These are phyloP conservation scores for Penicillium paradoxum DNA, from an alignment of 495 filamentous ascomycete genomes.

Conservation along the genomic window DNA sequence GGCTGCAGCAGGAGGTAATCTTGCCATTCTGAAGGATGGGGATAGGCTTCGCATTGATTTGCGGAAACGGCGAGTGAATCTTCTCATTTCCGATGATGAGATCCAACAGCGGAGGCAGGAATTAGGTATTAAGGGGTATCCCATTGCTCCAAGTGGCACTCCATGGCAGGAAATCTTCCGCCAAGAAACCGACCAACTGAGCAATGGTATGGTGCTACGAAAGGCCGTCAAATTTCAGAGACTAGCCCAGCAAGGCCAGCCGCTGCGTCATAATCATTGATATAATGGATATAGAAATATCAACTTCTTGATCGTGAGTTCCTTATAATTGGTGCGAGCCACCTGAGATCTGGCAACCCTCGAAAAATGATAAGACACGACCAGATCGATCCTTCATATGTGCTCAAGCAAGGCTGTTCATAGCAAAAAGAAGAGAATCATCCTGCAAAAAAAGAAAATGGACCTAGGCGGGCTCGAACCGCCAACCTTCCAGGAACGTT, in stretches of 20 bases:
- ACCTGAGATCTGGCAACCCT: no score
- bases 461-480: slow-evolving; percentile 4
- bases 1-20: slow-evolving; percentile 55
- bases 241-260: slow-evolving; percentile 42
- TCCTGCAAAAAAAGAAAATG: neutral
- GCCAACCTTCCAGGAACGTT: slow-evolving; percentile 5
- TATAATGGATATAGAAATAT: slow-evolving; percentile 1
- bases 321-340: no score
- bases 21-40: slow-evolving; percentile 50
- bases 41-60: slow-evolving; percentile 54
- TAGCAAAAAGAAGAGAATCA: no score
- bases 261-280: slow-evolving; percentile 51
- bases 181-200: slow-evolving; percentile 46
- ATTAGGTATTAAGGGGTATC: slow-evolving; percentile 26
- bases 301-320: no score
- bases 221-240: slow-evolving; percentile 49
- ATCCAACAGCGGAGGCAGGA: slow-evolving; percentile 58
- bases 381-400: no score
- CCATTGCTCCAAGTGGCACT: slow-evolving; percentile 23
- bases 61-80: slow-evolving; percentile 48
- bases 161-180: slow-evolving; percentile 52
- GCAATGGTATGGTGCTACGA: slow-evolving; percentile 49
- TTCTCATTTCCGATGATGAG: slow-evolving; percentile 54
- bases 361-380: no score
- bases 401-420: no score